phyloP scores from a whole-genome alignment of 208 protist species.

The Leishmania martiniquensis region DNA sequence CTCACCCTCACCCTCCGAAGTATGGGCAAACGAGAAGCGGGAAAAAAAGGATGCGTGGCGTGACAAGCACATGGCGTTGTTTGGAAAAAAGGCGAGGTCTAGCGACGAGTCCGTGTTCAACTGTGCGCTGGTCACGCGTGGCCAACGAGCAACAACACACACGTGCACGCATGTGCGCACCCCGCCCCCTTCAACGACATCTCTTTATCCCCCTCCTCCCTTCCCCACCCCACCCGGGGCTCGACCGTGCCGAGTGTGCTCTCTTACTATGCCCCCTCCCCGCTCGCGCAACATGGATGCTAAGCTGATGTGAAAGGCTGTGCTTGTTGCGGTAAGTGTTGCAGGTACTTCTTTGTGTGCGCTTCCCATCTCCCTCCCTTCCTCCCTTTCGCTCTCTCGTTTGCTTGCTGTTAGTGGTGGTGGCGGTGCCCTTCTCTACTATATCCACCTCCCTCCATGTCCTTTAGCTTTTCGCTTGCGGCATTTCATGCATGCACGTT shows the following conservation, averaged over 20 bases:
- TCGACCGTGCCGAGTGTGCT: neutral
- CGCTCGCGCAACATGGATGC: neutral
- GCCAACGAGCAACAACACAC: neutral
- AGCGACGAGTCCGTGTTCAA: neutral
- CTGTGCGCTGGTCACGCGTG: neutral
- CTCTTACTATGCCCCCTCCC: neutral
- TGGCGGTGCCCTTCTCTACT: neutral
- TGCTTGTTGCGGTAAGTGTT: neutral
- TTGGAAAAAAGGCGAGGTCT: neutral
- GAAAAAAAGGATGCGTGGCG: neutral
- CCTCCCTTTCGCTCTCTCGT: neutral
- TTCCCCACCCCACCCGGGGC: neutral
- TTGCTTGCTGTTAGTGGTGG: neutral
- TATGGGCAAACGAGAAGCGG: neutral
- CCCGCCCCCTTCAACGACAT: neutral
- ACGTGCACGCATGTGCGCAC: neutral
- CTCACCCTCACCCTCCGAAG: neutral
- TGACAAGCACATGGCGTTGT: neutral
- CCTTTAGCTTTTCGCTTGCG: neutral
- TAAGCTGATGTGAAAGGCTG: neutral
- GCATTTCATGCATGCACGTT: neutral
- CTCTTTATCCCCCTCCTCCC: no score
- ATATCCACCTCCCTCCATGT: neutral
- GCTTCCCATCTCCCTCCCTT: neutral
- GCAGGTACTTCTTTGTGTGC: neutral